Evolutionary conservation across 495 filamentous ascomycete species (phyloP).

Genomic region (Xylaria intraflava): DNA sequence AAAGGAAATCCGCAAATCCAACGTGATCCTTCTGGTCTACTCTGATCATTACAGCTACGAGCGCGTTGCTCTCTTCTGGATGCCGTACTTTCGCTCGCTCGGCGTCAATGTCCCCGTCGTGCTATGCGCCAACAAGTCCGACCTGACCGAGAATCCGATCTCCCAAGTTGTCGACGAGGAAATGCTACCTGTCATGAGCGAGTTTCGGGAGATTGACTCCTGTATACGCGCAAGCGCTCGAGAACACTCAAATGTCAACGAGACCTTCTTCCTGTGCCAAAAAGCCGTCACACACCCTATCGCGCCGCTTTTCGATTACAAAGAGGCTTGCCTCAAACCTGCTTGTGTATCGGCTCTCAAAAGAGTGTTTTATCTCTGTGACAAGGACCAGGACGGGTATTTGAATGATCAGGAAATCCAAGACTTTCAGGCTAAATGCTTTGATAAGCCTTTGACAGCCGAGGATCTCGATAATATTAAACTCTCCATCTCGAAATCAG

Average conservation of each 20-base stretch:
- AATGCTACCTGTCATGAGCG: constrained; percentile 96
- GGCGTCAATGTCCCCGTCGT: constrained; percentile 98
- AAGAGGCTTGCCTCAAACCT: constrained; percentile 82
- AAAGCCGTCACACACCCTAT: constrained; percentile 98
- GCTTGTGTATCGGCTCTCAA: constrained; percentile 78
- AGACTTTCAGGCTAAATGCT: constrained; percentile 85
- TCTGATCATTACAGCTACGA: constrained; percentile 99
- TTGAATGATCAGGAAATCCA: constrained; percentile 84
- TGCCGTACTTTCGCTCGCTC: constrained; percentile 91
- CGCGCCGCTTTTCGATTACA: constrained; percentile 91
- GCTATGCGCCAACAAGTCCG: constrained; percentile 93
- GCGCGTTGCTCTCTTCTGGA: constrained; percentile 92
- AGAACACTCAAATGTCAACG: constrained; percentile 92
- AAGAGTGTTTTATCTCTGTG: constrained; percentile 89
- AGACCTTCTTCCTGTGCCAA: constrained; percentile 95
- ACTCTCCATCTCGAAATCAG: constrained; percentile 61
- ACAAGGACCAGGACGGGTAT: constrained; percentile 94
- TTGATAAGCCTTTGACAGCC: constrained; percentile 70
- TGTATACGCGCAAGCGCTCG: constrained; percentile 93
- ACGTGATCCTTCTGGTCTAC: constrained; percentile 95
- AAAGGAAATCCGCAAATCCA: constrained; percentile 91
- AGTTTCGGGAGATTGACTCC: constrained; percentile 98
- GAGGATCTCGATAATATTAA: constrained; percentile 89
- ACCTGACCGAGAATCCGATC: constrained; percentile 66
- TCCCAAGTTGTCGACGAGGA: constrained; percentile 86